These are phyloP conservation scores for Clarireedia monteithiana DNA, from an alignment of 2,329 filamentous ascomycete genomes.

Conservation along the genomic window DNA sequence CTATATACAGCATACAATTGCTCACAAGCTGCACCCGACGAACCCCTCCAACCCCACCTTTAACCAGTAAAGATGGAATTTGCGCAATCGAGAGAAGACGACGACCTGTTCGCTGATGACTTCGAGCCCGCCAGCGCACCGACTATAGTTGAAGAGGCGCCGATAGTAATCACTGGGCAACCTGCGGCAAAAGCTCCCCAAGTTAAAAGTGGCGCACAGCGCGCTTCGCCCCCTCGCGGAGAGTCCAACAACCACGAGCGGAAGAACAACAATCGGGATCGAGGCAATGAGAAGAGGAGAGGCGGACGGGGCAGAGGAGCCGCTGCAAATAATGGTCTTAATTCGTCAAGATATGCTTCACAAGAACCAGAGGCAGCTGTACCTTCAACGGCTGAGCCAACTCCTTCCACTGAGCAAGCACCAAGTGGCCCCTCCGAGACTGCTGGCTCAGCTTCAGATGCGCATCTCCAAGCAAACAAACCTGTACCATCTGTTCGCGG, in stretches of 20 bases:
- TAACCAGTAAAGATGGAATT: slow-evolving; percentile 20
- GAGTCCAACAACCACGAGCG: neutral
- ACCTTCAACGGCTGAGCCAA: neutral
- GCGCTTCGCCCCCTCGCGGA: neutral
- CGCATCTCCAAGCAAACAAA: slow-evolving; percentile 7
- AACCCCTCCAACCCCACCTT: neutral
- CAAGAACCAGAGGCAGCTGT: neutral
- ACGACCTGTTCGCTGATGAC: slow-evolving; percentile 30
- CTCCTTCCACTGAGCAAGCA: neutral
- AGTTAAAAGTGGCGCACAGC: neutral
- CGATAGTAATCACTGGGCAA: neutral
- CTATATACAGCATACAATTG: neutral
- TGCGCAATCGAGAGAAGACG: slow-evolving; percentile 28
- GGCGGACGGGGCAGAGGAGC: slow-evolving; percentile 9
- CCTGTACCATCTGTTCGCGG: slow-evolving; percentile 40
- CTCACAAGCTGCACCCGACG: neutral
- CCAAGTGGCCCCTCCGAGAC: neutral
- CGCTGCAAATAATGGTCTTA: slow-evolving; percentile 15
- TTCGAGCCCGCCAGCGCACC: slow-evolving; percentile 25
- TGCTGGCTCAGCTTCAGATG: neutral
- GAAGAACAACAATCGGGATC: slow-evolving; percentile 7
- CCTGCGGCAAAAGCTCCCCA: neutral
- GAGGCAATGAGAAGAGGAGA: slow-evolving; percentile 9
- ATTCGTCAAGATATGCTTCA: slow-evolving; percentile 19
- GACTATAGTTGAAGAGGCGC: slow-evolving; percentile 13